These are phyloP conservation scores for Zostera marina DNA, from an alignment of 116 monocot genomes.

Conservation along the genomic window DNA sequence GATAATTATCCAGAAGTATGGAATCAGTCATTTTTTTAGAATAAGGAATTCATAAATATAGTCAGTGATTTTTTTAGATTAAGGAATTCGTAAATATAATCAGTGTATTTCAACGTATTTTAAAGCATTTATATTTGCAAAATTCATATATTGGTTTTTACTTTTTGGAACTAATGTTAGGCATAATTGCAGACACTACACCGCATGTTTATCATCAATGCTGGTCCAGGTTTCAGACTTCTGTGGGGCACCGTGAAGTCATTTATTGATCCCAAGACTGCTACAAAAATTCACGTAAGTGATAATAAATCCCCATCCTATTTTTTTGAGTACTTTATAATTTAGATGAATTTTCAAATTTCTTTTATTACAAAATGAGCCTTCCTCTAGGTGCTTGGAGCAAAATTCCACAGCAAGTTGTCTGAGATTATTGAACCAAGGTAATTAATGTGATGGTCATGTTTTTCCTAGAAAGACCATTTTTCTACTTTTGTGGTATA, in stretches of 20 bases:
- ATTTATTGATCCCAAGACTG: slow-evolving; percentile 76
- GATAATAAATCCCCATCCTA: background rate
- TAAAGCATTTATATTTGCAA: no score
- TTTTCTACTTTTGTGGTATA: background rate
- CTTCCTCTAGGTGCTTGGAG: slow-evolving; percentile 57
- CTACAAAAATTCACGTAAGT: slow-evolving; percentile 75
- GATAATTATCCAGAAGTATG: slow-evolving; percentile 94
- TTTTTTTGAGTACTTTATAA: background rate
- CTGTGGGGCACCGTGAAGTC: slow-evolving; percentile 84
- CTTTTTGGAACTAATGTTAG: no score
- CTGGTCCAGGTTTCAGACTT: slow-evolving; percentile 72
- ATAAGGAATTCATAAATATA: background rate
- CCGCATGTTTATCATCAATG: slow-evolving; percentile 87
- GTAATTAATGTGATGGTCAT: slow-evolving; percentile 13
- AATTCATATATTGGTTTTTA: no score
- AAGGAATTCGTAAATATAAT: no score
- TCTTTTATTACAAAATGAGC: background rate
- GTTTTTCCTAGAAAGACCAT: background rate
- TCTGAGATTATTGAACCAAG: slow-evolving; percentile 79
- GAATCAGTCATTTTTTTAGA: background rate
- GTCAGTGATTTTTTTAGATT: no score
- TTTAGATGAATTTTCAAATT: background rate
- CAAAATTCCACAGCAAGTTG: slow-evolving; percentile 70
- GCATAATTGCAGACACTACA: slow-evolving; percentile 34
- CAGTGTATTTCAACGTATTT: no score